Conservation (phyloP, 345 rosid genomes). For the Murraya paniculata region DNA sequence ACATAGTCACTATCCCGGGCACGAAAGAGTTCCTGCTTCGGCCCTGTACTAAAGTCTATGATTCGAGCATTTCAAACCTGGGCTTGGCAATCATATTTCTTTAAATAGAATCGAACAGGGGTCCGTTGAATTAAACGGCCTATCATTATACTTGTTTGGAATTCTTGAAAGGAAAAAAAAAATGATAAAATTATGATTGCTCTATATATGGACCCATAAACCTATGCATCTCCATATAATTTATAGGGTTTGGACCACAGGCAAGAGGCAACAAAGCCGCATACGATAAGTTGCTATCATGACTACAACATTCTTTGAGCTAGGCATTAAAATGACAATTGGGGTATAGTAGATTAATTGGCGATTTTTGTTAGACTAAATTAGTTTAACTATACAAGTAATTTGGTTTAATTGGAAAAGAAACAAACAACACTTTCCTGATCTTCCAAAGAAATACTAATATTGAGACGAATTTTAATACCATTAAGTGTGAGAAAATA, state of each 20-base stretch:
- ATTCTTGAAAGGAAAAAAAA: background rate
- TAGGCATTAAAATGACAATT: background rate
- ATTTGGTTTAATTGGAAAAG: background rate
- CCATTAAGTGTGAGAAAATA: background rate
- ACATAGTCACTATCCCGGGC: too few species aligned
- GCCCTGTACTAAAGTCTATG: background rate
- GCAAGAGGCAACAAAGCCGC: background rate
- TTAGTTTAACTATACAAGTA: background rate
- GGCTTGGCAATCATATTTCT: background rate
- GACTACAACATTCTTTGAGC: background rate
- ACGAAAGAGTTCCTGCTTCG: too few species aligned
- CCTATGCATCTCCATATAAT: background rate
- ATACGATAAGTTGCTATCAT: background rate
- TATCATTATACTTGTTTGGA: background rate
- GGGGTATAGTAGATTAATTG: background rate
- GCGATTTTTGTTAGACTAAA: background rate
- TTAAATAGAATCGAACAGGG: background rate
- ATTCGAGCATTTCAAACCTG: background rate
- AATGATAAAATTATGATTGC: background rate
- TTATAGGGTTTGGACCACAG: background rate
- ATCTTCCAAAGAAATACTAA: background rate
- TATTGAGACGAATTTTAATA: background rate
- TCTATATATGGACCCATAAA: background rate
- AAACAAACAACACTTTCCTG: background rate
- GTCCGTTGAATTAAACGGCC: background rate